Evolutionary conservation across 2,329 filamentous ascomycete genomes (phyloP).

Genomic region (Alternaria incomplexa): DNA sequence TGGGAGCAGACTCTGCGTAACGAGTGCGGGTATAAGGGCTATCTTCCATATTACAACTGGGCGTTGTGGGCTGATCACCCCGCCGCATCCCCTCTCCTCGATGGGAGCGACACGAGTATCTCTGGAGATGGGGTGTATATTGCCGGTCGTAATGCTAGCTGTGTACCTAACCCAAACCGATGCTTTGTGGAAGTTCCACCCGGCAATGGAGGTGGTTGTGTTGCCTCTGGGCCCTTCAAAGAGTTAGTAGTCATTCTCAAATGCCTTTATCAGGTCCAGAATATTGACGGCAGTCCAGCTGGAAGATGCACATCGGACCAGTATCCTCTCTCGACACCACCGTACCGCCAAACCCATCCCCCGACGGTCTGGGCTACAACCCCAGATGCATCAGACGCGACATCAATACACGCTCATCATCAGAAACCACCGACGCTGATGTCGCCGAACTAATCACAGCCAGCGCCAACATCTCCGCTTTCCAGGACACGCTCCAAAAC

Average conservation of each 20-base stretch:
- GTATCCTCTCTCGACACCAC: conserved; percentile 44
- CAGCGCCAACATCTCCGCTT: conserved; percentile 34
- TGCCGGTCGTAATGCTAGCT: not conserved
- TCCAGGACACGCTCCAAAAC: conserved; percentile 49
- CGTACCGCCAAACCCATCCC: conserved; percentile 34
- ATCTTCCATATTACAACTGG: conserved; percentile 9
- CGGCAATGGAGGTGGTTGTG: conserved; percentile 62
- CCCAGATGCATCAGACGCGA: conserved; percentile 48
- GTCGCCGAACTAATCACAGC: conserved; percentile 28
- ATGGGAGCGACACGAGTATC: conserved; percentile 5
- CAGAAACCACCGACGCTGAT: conserved; percentile 31
- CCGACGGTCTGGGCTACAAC: conserved; percentile 36
- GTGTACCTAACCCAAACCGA: not conserved
- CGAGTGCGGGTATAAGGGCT: conserved; percentile 37
- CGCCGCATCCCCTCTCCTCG: not conserved
- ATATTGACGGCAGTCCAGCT: conserved; percentile 14
- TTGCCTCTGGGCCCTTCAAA: conserved; percentile 59
- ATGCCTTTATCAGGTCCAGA: not conserved
- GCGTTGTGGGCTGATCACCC: conserved; percentile 3
- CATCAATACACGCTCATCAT: conserved; percentile 32
- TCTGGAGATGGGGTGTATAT: conserved; percentile 2
- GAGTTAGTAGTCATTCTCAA: conserved; percentile 31
- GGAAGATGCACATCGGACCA: conserved; percentile 55
- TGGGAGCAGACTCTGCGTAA: conserved; percentile 51
- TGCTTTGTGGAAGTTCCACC: conserved; percentile 16